Evolutionary conservation across 129 eudicot genomes (phyloP).

Genomic region (Tagetes patula): DNA sequence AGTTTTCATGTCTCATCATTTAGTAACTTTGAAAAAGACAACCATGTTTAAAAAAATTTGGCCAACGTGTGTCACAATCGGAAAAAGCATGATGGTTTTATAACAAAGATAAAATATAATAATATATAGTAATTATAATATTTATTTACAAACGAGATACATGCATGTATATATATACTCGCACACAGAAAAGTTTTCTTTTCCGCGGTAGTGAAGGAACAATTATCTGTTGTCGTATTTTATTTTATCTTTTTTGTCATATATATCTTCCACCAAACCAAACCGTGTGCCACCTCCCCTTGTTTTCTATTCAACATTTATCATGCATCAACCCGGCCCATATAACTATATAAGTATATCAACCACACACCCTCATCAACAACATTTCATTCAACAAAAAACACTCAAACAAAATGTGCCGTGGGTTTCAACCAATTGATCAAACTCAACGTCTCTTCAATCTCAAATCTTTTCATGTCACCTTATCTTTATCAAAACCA

Average conservation of each 20-base stretch:
- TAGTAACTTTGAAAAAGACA: too few species aligned
- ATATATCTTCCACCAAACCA: not conserved
- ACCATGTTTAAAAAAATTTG: too few species aligned
- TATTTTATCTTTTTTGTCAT: not conserved
- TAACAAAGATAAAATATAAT: too few species aligned
- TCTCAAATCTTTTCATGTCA: slow-evolving; percentile 54
- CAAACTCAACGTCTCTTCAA: slow-evolving; percentile 43
- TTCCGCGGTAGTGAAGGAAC: not conserved
- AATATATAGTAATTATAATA: not conserved
- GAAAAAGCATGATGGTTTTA: too few species aligned
- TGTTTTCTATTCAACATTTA: slow-evolving; percentile 5
- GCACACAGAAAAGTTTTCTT: slow-evolving; percentile 8
- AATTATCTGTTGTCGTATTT: not conserved
- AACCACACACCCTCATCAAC: not conserved
- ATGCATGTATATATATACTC: not conserved
- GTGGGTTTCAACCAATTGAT: slow-evolving; percentile 57
- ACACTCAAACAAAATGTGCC: slow-evolving; percentile 45
- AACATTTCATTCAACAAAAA: not conserved
- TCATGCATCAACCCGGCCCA: slow-evolving; percentile 9
- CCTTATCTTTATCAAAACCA: slow-evolving; percentile 32
- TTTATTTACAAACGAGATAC: not conserved
- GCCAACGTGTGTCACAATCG: too few species aligned
- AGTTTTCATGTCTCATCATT: too few species aligned
- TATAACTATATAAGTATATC: not conserved
- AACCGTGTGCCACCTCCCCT: slow-evolving; percentile 53